phyloP scores from a whole-genome alignment of 441 rosid species.

The Eugenia klotzschiana region DNA sequence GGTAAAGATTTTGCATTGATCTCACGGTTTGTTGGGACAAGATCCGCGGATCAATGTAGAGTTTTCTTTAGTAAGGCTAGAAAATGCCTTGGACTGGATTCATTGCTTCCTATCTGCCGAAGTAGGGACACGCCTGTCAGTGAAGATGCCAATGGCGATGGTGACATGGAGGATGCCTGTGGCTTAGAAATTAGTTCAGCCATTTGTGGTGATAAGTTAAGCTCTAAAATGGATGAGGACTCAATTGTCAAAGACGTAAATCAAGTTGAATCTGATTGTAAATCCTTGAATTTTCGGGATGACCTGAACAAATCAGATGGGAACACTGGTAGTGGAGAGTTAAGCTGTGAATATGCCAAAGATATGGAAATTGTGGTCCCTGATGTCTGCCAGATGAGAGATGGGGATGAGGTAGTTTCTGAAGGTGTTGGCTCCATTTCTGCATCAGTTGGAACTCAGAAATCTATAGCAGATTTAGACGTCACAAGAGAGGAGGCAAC shows the following conservation, averaged over 20 bases:
- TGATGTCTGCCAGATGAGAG: constrained; percentile 16
- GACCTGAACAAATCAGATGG: constrained; percentile 25
- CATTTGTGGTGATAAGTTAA: constrained; percentile 27
- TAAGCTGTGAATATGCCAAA: constrained; percentile 12
- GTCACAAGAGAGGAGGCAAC: constrained; percentile 12
- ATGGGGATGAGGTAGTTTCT: constrained; percentile 7
- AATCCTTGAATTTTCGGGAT: constrained; percentile 16
- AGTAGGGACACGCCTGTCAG: constrained; percentile 22
- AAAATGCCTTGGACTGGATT: constrained; percentile 85
- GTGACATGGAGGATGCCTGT: constrained; percentile 57
- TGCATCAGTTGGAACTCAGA: constrained; percentile 11
- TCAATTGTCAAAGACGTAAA: constrained; percentile 15
- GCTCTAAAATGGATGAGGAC: constrained; percentile 26
- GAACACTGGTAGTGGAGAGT: constrained; percentile 8
- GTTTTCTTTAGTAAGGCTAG: constrained; percentile 90
- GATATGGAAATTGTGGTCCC: constrained; percentile 15
- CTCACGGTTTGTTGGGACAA: constrained; percentile 50
- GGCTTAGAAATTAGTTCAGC: constrained; percentile 41
- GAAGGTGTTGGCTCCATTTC: constrained; percentile 13
- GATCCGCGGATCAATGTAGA: constrained; percentile 72
- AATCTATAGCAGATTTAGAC: constrained; percentile 10
- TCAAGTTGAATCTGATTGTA: constrained; percentile 22
- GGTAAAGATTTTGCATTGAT: constrained; percentile 83
- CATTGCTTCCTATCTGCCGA: constrained; percentile 28
- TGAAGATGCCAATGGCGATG: constrained; percentile 47